Percentiles rank a stretch among this genome's conserved stretches.
Evolutionary conservation across 345 rosid genomes (phyloP).

Genomic region (Jatropha curcas): DNA sequence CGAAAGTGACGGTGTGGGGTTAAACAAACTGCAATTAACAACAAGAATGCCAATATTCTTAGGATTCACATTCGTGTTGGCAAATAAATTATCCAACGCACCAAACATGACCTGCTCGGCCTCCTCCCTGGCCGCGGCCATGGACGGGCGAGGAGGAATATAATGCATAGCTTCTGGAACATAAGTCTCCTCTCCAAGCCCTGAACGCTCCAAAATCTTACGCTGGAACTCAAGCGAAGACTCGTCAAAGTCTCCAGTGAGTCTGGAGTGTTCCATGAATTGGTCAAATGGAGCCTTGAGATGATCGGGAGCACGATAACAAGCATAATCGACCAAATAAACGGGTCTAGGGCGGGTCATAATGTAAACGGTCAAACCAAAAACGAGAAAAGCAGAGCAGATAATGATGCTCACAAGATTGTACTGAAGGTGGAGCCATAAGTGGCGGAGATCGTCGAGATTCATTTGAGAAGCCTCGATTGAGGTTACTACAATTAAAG

Average conservation of each 20-base stretch:
- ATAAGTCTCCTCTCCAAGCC: conserved; percentile 27
- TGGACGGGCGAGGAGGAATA: conserved; percentile 22
- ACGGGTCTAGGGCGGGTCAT: conserved; percentile 18
- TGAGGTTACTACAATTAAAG: conserved; percentile 17
- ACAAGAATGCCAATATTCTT: conserved; percentile 26
- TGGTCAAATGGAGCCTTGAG: conserved; percentile 15
- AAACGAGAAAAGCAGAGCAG: conserved; percentile 25
- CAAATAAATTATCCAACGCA: conserved; percentile 20
- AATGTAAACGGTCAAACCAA: conserved; percentile 17
- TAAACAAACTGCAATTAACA: conserved; percentile 31
- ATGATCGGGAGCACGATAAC: conserved; percentile 16
- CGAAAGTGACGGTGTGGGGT: conserved; percentile 25
- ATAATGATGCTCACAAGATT: conserved; percentile 17
- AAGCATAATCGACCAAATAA: conserved; percentile 21
- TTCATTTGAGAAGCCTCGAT: conserved; percentile 24
- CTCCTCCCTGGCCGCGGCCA: conserved; percentile 24
- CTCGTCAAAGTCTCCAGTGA: conserved; percentile 26
- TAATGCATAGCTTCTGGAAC: conserved; percentile 28
- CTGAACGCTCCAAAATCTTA: conserved; percentile 25
- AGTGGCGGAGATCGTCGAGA: conserved; percentile 13
- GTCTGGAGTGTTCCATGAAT: conserved; percentile 27
- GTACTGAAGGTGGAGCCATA: conserved; percentile 24
- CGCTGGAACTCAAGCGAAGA: conserved; percentile 28
- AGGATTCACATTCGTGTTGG: conserved; percentile 20
- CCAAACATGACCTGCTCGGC: conserved; percentile 32